Base-by-base conservation (phyloP, 305 asterid genomes). In the Rubia tinctorum region DNA sequence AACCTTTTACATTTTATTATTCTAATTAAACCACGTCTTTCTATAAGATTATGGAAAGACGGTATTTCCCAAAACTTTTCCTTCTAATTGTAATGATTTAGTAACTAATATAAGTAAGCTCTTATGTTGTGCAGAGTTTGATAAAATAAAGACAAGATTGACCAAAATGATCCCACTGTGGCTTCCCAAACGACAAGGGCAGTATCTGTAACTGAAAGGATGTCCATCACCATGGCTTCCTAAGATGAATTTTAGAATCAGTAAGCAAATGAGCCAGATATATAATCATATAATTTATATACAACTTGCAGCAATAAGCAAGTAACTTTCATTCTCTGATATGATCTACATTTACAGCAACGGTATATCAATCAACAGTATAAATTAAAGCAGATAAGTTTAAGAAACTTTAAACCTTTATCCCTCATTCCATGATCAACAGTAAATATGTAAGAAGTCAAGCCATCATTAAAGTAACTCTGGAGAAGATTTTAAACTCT, bases 341-440 rank as follows among this genome's bases (percentile, higher is more conserved):
- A 14, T 18, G 40, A 18, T 13, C 27, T 8, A 73, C 12, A 20
- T 44, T 44, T n/a, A 53, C 12, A 22, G 47, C 2, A 64, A 23
- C 51, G 30, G 18, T 42, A 30, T 23, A 51, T 12, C 13, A 72
- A 30, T 42, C 34, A 23, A 22, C n/a, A n/a, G 6, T 59, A 59
- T 22, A 59, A n/a, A n/a, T n/a, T n/a, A n/a, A 59, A 22, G 34
- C 37, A 59, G 64, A 59, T 3, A 18, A 4, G 39, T 60, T 6
- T 34, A 25, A 56, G 40, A 74, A 69, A 39, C 65, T 69, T 39
- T 42, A 73, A 83, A 92, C 99, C 99, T 95, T 95, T 95, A 82
- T 95, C 99, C 68, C 98, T 95, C 98, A 95, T 95, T 79, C 99
- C 98, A 87, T 95, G 99, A 81, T 95, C 99, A 62, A 98, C 98